Evolutionary conservation across 192 early-diverging fungal species (phyloP).

Genomic region (Funneliformis geosporum): DNA sequence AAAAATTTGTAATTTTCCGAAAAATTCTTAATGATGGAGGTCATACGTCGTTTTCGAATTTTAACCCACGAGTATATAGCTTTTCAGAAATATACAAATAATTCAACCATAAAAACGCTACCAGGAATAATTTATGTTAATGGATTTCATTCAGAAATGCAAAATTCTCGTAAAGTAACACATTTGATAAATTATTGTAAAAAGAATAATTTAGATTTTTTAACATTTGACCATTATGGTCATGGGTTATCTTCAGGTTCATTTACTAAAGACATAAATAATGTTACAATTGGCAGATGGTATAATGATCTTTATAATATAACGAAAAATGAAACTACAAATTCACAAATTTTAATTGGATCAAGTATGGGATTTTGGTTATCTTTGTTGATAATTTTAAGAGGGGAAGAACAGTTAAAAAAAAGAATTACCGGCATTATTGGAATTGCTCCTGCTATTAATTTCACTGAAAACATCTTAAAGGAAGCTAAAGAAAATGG

Average conservation of each 20-base stretch:
- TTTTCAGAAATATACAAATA: not conserved
- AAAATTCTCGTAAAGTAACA: not conserved
- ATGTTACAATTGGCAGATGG: conserved; percentile 3
- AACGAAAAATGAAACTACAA: not conserved
- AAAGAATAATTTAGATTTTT: not conserved
- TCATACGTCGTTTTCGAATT: not conserved
- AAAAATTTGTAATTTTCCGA: too few relatives aligned
- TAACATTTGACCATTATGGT: conserved; percentile 23
- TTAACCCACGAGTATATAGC: not conserved
- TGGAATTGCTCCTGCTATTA: conserved; percentile 8
- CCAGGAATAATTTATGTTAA: not conserved
- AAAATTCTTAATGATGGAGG: not conserved
- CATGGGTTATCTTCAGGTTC: conserved; percentile 17
- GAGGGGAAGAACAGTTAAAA: not conserved
- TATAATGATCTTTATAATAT: conserved; percentile 14
- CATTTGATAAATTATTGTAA: conserved; percentile 9
- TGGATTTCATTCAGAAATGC: conserved; percentile 18
- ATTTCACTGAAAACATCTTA: not conserved
- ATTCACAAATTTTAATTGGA: conserved; percentile 9
- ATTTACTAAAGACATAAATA: not conserved
- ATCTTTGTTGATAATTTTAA: conserved; percentile 8
- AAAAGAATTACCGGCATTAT: conserved; percentile 5
- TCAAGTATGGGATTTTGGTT: conserved; percentile 21
- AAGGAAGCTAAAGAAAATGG: conserved; percentile 1
- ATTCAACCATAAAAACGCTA: not conserved